Evolutionary conservation across 2,329 filamentous ascomycete species (phyloP), one percentile per base, ranked within the genome.

Genomic region (Rhytidhysteron rufulum): DNA sequence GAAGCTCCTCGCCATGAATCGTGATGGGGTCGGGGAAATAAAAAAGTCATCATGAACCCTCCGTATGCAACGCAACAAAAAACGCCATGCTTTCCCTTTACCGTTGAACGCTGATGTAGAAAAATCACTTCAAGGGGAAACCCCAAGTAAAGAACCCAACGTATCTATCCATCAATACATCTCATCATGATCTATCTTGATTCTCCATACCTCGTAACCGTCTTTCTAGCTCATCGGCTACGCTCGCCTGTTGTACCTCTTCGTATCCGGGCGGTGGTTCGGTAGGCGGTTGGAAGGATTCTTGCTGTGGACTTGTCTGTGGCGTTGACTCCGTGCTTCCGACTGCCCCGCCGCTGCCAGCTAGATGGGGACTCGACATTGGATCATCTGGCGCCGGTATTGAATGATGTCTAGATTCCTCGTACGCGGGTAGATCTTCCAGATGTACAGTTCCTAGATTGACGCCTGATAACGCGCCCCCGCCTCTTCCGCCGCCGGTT

Each of bases 181-280:
- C 41, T 35, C 42, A 34, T 53, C 47, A 42, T 52, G 46, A 40
- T 33, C 36, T 31, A 43, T 38, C 34, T 43, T 46, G 29, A 43
- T 48, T 27, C 37, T 48, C 50, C 13, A 46, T 40, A 15, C 50
- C 48, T 43, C 65, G 58, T 42, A 67, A 48, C 44, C 65, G 57
- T 47, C 68, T 56, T 58, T 91, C 86, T 31, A 87, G 73, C 51
- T 86, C 86, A 45, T 85, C 78, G 33, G 84, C 83, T 49, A 90
- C 75, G 44, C 85, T 86, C 51, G 87, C 80, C 59, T 88, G 82
- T 65, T 96, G 91, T 20, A 87, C 86, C 64, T 95, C 88, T 56
- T 96, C 89, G 59, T 97, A 97, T 25, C 82, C 86, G 36, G 91
- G 91, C 34, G 91, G 91, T 4, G 90, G 88, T 60, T 93, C 90